Percentiles rank a stretch among this genome's conserved stretches.
These are phyloP conservation scores for Plasmopara viticola DNA, from an alignment of 352 stramenopile genomes.

Conservation along the genomic window DNA sequence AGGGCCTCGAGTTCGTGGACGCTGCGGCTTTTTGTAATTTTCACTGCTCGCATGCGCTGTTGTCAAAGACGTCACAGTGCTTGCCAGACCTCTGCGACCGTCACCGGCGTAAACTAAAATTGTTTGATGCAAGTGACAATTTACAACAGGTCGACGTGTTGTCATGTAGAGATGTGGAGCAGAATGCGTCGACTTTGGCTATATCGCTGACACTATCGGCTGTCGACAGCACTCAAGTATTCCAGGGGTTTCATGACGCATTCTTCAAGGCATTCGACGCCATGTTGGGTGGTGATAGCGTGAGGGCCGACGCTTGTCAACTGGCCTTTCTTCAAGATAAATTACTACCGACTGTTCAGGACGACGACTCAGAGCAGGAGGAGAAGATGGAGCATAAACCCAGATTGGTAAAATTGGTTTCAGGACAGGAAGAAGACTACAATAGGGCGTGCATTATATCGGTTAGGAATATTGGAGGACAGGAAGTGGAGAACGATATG, in stretches of 20 bases:
- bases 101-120: constrained; percentile 6
- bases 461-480: constrained; percentile 32
- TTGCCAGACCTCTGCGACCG: constrained; percentile 13
- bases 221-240: constrained; percentile 30
- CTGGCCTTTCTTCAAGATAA: constrained; percentile 60
- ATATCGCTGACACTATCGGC: constrained; percentile 39
- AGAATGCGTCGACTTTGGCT: constrained; percentile 23
- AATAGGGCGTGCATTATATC: constrained; percentile 39
- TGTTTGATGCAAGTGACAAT: constrained; percentile 4
- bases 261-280: constrained; percentile 65
- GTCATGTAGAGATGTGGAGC: constrained; percentile 29
- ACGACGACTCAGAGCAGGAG: constrained; percentile 23
- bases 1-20: constrained; percentile 43
- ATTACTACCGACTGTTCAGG: constrained; percentile 33
- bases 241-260: constrained; percentile 45
- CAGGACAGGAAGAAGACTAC: constrained; percentile 16
- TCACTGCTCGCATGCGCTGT: constrained; percentile 41
- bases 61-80: constrained; percentile 19
- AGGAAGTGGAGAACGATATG: constrained; percentile 34
- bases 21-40: constrained; percentile 41
- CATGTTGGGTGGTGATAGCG: constrained; percentile 50
- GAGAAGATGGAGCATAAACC: constrained; percentile 25
- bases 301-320: constrained; percentile 54
- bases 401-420: constrained; percentile 47
- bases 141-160: constrained; percentile 29